Percentiles rank a stretch among this genome's conserved stretches.
These are phyloP conservation scores for Cyberlindnera samutprakarnensis DNA, from an alignment of 805 yeast species.

Conservation along the genomic window DNA sequence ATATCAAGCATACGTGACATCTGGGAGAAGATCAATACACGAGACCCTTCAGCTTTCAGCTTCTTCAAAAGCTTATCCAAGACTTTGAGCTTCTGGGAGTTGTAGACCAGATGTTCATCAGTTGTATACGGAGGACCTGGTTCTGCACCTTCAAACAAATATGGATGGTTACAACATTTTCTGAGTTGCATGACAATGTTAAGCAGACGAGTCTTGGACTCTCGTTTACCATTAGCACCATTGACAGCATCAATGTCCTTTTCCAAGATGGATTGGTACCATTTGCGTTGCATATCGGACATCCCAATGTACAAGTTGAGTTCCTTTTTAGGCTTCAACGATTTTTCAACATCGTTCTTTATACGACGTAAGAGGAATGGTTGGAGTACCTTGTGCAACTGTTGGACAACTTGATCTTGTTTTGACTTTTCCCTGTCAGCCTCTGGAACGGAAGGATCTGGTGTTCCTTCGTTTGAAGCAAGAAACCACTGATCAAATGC, in stretches of 20 bases:
- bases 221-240: constrained; percentile 71
- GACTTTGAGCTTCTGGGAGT: constrained; percentile 65
- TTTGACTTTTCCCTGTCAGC: constrained; percentile 26
- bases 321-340: constrained; percentile 69
- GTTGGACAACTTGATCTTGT: constrained; percentile 51
- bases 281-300: constrained; percentile 71
- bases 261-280: constrained; percentile 72
- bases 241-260: constrained; percentile 81
- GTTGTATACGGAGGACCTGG: constrained; percentile 88
- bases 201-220: constrained; percentile 65
- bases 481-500: constrained; percentile 73
- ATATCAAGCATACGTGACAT: constrained; percentile 81
- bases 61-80: constrained; percentile 60
- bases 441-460: constrained; percentile 27
- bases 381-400: constrained; percentile 65
- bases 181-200: constrained; percentile 82
- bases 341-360: constrained; percentile 75
- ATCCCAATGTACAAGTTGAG: constrained; percentile 65
- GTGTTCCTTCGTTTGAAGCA: constrained; percentile 22
- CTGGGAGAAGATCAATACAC: constrained; percentile 75
- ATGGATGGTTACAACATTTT: constrained; percentile 83
- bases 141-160: constrained; percentile 79
- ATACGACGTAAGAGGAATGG: constrained; percentile 74
- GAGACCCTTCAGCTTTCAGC: constrained; percentile 59
- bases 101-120: constrained; percentile 72